Percentiles rank a stretch among this genome's conserved stretches.
These are phyloP conservation scores for Fusarium devonianum DNA, from an alignment of 2,329 filamentous ascomycete genomes.

Conservation along the genomic window DNA sequence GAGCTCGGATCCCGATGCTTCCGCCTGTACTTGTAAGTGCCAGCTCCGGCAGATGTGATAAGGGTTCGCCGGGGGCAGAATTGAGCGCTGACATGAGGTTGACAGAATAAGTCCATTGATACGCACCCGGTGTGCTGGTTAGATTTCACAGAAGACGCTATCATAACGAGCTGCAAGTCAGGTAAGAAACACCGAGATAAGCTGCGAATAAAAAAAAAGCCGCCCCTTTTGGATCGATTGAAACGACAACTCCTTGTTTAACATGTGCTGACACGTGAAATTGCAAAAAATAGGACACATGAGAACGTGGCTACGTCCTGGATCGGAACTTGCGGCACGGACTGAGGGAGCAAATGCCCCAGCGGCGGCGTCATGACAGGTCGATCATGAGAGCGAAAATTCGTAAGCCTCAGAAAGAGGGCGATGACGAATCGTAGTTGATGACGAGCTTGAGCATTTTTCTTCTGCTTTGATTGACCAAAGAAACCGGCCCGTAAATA, in stretches of 20 bases:
- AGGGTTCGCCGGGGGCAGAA: conserved; percentile 2
- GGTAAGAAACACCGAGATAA: conserved; percentile 68
- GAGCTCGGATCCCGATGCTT: conserved; percentile 81
- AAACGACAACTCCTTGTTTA: no score
- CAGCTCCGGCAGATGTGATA: not conserved
- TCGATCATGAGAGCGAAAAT: conserved; percentile 21
- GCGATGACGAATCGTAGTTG: conserved; percentile 23
- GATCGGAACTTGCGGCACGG: conserved; percentile 39
- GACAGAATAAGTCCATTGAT: conserved; percentile 80
- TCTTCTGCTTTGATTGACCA: conserved; percentile 4
- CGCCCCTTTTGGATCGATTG: no score
- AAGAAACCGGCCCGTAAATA: conserved; percentile 7
- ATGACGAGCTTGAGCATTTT: conserved; percentile 11
- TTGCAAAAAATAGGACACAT: conserved; percentile 67
- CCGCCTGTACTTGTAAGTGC: conserved; percentile 84
- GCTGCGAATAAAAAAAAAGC: no score
- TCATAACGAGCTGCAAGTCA: conserved; percentile 89
- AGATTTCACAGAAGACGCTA: conserved; percentile 91
- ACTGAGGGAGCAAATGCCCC: conserved; percentile 33
- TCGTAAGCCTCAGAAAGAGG: conserved; percentile 14
- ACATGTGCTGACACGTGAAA: conserved; percentile 28
- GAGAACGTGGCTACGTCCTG: conserved; percentile 75
- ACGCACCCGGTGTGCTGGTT: conserved; percentile 88
- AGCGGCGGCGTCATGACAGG: conserved; percentile 28
- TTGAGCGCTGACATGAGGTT: conserved; percentile 25